These are phyloP conservation scores for Daldinia concentrica DNA, from an alignment of 495 filamentous ascomycete genomes.

Conservation along the genomic window DNA sequence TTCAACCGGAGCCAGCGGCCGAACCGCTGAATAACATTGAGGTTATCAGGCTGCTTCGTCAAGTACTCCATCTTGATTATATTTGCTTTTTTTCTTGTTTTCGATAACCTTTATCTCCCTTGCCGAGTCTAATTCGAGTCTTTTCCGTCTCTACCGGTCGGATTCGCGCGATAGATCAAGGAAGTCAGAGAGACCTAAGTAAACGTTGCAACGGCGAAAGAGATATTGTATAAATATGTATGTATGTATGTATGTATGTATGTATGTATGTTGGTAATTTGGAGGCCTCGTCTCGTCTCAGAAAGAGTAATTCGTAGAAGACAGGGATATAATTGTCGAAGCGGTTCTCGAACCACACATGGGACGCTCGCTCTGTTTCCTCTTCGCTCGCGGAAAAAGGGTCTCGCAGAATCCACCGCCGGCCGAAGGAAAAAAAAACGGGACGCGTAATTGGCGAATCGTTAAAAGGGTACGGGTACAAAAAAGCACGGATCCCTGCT, in stretches of 20 bases:
- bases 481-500: constrained; percentile 7
- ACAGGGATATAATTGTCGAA: neutral
- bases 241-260: neutral
- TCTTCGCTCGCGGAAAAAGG: neutral
- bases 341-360: neutral
- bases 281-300: neutral
- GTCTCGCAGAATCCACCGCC: constrained; percentile 4
- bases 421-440: constrained; percentile 9
- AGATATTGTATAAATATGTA: too few relatives aligned
- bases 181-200: neutral
- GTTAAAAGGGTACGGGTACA: neutral
- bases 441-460: constrained; percentile 24
- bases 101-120: neutral
- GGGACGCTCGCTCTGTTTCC: neutral
- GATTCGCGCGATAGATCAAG: neutral
- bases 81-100: constrained; percentile 15
- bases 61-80: constrained; percentile 38
- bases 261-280: neutral
- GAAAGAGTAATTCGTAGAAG: neutral
- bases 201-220: neutral
- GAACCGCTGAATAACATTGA: constrained; percentile 51
- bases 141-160: neutral
- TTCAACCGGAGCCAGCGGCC: constrained; percentile 60
- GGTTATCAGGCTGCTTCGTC: constrained; percentile 48
- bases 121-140: neutral